Base-by-base conservation (phyloP, 352 stramenopile genomes). In the Pythium monospermum region DNA sequence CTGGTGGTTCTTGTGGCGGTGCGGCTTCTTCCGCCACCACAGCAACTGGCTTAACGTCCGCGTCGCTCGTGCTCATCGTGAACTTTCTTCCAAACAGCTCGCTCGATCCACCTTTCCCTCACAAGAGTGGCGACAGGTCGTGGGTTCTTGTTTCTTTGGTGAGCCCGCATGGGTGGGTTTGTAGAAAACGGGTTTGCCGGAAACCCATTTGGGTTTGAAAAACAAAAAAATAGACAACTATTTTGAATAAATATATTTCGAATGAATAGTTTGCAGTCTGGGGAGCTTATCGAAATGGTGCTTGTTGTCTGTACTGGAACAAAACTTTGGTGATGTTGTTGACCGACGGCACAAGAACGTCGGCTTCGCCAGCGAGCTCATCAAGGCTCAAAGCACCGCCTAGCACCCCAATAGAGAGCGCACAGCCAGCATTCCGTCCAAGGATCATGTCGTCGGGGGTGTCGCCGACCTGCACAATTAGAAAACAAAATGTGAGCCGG, bases 361-460 rank as follows among this genome's bases (percentile, higher is more conserved):
- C 72, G 26, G 72, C 72, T 18, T 81, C 67, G 8, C 49, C 25
- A 4, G 59, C 62, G 4, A 83, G 49, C 23, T 83, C 69, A 30
- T 75, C 64, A 12, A 79, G 38, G 13, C 59, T 52, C 6, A 61
- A 50, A 5, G 70, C 69, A 21, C 72, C 72, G 27, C 68, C 69
- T n/a, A 75, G 49, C 6, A 83, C 64, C 22, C 72, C 72, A 16
- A 83, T 50, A 6, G 60, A 62, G 1, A 83, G 60, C 10, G 56
- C 69, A 39, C 64, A 74, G 15, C 59, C 66, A 8, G 72, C 58
- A 7, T 62, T 60, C 18, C 57, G 43, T 6, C 44, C 67, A 1
- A 82, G 55, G 1, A 30, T 31, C 67, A 81, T 82, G 36, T 83
- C 72, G 8, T 69, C 71, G 10, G 58, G 48, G 4, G 72, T 82